Percentiles rank a stretch among this genome's conserved stretches.
phyloP scores from a whole-genome alignment of 2,329 filamentous ascomycete genomes.

The Colletotrichum lentis region DNA sequence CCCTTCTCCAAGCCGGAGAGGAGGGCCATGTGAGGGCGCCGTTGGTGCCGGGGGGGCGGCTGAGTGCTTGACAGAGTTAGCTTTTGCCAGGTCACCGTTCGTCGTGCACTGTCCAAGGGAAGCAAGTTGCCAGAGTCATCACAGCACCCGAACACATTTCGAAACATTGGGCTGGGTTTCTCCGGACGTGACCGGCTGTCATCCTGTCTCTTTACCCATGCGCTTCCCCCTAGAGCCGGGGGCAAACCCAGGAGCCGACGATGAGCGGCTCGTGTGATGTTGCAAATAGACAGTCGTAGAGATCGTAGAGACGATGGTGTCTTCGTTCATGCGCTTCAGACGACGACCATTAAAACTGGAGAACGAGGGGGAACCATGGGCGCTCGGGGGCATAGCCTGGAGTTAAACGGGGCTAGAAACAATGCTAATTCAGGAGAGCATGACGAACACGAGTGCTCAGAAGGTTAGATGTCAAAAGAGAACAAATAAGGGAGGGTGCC shows the following conservation, averaged over 20 bases:
- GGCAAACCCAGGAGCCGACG: conserved; percentile 12
- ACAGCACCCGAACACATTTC: not conserved
- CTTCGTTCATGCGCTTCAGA: conserved; percentile 31
- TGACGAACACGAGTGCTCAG: conserved; percentile 22
- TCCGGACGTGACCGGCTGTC: conserved; percentile 2
- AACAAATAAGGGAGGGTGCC: not conserved
- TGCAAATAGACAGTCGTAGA: conserved; percentile 31
- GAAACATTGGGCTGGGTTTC: conserved; percentile 16
- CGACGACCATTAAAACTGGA: conserved; percentile 15
- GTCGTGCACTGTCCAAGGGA: not conserved
- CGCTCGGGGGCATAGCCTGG: not conserved
- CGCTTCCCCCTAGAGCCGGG: conserved; percentile 1
- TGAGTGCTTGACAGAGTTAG: conserved; percentile 9
- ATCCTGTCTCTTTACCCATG: conserved; percentile 18
- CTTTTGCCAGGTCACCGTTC: not conserved
- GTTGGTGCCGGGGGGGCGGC: conserved; percentile 29
- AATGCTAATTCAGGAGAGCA: conserved; percentile 23
- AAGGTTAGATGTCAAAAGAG: not conserved
- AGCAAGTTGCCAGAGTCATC: conserved; percentile 16
- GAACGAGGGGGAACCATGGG: not conserved
- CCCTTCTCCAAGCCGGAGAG: too few species aligned
- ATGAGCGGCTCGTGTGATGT: conserved; percentile 26
- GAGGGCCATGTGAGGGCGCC: conserved; percentile 19
- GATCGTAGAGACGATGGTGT: conserved; percentile 32
- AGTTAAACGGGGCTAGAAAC: not conserved